Percentiles rank a stretch among this genome's conserved stretches.
Evolutionary conservation across 2,329 filamentous ascomycete species (phyloP).

Genomic region (Colletotrichum navitas): DNA sequence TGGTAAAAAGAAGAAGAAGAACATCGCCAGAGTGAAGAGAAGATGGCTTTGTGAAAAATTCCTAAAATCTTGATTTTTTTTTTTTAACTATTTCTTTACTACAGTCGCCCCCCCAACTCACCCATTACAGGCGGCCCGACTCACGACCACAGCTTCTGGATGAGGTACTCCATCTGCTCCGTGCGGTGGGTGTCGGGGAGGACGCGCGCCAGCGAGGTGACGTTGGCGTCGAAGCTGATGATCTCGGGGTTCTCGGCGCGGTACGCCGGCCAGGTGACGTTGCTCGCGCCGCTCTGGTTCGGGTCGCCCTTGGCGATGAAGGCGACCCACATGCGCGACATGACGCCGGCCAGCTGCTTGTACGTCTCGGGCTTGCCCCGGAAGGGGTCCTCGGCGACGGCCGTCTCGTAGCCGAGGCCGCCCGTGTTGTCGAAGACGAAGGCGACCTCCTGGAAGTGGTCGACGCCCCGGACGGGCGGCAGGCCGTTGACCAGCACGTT

Average conservation of each 20-base stretch:
- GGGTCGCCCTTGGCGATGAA: constrained; percentile 63
- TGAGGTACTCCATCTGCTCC: constrained; percentile 55
- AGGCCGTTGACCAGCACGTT: constrained; percentile 51
- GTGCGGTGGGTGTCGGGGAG: constrained; percentile 61
- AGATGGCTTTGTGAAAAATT: too few species aligned
- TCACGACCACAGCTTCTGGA: constrained; percentile 43
- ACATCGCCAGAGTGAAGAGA: too few species aligned
- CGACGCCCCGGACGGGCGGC: constrained; percentile 44
- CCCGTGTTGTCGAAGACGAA: constrained; percentile 64
- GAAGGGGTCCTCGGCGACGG: constrained; percentile 58
- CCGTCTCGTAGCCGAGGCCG: constrained; percentile 62
- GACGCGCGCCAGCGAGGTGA: constrained; percentile 54
- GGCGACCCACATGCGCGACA: constrained; percentile 64
- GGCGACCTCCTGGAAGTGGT: constrained; percentile 49
- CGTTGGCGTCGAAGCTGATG: constrained; percentile 64
- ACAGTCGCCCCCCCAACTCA: not conserved
- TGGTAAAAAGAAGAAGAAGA: not conserved
- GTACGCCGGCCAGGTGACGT: constrained; percentile 59
- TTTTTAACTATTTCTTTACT: not conserved
- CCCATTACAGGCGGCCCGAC: not conserved
- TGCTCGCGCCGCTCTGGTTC: constrained; percentile 46
- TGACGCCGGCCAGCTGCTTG: constrained; percentile 57
- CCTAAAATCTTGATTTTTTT: not conserved
- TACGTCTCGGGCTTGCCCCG: constrained; percentile 57
- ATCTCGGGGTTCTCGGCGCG: constrained; percentile 55